A percentile compares a stretch with the other conserved stretches of the same genome.
Evolutionary conservation across 768 basidiomycete genomes (phyloP).

Genomic region (Pisolithus microcarpus): DNA sequence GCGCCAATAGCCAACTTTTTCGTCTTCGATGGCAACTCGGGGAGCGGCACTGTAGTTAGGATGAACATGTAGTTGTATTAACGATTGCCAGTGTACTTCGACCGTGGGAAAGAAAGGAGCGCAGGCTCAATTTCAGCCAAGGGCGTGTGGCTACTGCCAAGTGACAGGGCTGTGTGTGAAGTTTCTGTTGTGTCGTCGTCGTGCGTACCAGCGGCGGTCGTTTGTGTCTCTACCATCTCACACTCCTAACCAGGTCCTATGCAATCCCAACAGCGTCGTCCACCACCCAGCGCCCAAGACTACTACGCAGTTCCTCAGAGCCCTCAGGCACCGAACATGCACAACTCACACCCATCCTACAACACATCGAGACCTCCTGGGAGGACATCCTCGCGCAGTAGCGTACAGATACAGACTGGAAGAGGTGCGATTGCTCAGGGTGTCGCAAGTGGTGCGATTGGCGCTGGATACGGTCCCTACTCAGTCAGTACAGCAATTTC

Average conservation of each 20-base stretch:
- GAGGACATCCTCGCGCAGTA: constrained; percentile 22
- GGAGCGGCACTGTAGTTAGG: constrained; percentile 61
- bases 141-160: not conserved
- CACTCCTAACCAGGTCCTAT: constrained; percentile 18
- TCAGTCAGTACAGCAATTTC: constrained; percentile 44
- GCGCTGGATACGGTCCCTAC: constrained; percentile 79
- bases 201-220: constrained; percentile 4
- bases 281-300: constrained; percentile 40
- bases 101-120: not conserved
- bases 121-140: not conserved
- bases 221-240: constrained; percentile 8
- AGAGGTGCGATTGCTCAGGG: constrained; percentile 61
- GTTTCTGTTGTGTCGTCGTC: constrained; percentile 7
- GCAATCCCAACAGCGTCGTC: constrained; percentile 32
- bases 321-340: constrained; percentile 37
- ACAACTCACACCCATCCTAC: constrained; percentile 16
- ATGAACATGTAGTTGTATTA: constrained; percentile 36
- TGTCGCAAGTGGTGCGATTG: constrained; percentile 75
- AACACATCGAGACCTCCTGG: constrained; percentile 18
- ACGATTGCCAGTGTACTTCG: not conserved
- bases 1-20: constrained; percentile 91
- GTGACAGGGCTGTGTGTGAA: not conserved
- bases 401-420: constrained; percentile 26
- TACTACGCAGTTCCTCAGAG: constrained; percentile 59
- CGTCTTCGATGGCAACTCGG: constrained; percentile 77